Evolutionary conservation across 1,284 basidiomycete species (phyloP).

Genomic region (Phenoliferia sp.): DNA sequence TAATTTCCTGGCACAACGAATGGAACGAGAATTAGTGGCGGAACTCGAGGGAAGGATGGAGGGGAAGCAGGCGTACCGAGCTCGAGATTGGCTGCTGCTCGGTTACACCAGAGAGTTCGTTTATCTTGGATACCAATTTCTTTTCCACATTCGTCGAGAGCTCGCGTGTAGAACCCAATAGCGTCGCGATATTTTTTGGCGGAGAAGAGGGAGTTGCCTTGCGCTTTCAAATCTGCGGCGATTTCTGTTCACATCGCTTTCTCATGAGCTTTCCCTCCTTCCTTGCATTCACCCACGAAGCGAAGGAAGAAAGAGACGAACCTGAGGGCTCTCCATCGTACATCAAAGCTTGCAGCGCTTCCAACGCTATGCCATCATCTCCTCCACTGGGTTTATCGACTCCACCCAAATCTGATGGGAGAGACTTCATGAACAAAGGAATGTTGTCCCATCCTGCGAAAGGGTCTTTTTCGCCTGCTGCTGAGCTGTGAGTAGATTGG

Average conservation of each 20-base stretch:
- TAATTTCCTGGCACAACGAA: slow-evolving; percentile 76
- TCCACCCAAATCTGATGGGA: slow-evolving; percentile 50
- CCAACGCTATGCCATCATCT: slow-evolving; percentile 51
- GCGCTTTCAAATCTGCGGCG: slow-evolving; percentile 86
- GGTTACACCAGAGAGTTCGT: slow-evolving; percentile 67
- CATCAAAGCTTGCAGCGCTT: slow-evolving; percentile 78
- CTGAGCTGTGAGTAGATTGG: not conserved
- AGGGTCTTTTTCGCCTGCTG: slow-evolving; percentile 1
- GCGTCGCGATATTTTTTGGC: slow-evolving; percentile 84
- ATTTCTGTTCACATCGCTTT: slow-evolving; percentile 56
- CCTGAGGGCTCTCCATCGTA: slow-evolving; percentile 91
- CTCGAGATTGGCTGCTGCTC: slow-evolving; percentile 88
- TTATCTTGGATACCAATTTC: slow-evolving; percentile 53
- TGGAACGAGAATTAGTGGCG: not conserved
- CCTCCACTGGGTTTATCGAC: not conserved
- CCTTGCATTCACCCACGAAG: not conserved
- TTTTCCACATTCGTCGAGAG: slow-evolving; percentile 67
- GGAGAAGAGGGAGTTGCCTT: slow-evolving; percentile 90
- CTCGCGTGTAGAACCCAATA: slow-evolving; percentile 82
- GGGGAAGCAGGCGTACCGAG: slow-evolving; percentile 54
- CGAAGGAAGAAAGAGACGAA: slow-evolving; percentile 45
- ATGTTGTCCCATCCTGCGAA: slow-evolving; percentile 33
- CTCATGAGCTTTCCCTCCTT: not conserved
- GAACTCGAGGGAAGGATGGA: not conserved
- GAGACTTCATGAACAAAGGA: slow-evolving; percentile 88